Conservation (phyloP, 2,329 filamentous ascomycete species). For the Penicillium sp. region DNA sequence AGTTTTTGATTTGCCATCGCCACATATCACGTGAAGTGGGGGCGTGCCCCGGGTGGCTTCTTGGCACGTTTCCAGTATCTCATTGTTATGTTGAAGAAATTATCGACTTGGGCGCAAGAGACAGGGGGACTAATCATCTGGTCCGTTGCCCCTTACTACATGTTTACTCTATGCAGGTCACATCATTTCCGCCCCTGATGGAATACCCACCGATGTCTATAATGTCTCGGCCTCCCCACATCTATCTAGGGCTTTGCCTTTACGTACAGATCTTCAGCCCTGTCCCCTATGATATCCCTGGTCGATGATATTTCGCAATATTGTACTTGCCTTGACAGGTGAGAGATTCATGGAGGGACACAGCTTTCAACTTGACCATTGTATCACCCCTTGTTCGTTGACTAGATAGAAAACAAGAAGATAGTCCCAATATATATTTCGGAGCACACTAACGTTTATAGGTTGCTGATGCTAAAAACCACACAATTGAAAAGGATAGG, state of each 20-base stretch:
- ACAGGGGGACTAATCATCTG: background rate
- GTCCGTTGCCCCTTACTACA: background rate
- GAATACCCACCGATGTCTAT: background rate
- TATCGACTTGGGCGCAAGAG: background rate
- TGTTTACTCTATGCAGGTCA: background rate
- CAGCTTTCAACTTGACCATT: rapidly evolving
- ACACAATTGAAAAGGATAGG: too few species aligned
- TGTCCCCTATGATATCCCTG: background rate
- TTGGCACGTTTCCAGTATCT: conserved; percentile 1
- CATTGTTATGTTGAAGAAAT: background rate
- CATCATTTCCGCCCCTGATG: background rate
- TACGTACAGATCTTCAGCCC: background rate
- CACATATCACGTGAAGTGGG: conserved; percentile 15
- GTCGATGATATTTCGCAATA: background rate
- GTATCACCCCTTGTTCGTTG: background rate
- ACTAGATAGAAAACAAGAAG: background rate
- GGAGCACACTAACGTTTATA: background rate
- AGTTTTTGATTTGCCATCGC: conserved; percentile 4
- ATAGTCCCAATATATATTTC: background rate
- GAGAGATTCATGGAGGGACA: too few species aligned
- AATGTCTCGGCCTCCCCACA: background rate
- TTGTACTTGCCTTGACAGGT: too few species aligned
- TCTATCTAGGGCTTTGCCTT: background rate
- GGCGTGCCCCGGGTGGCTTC: conserved; percentile 5
- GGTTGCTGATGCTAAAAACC: background rate